These are phyloP conservation scores for Chaetothyriales sp. DNA, from an alignment of 2,329 filamentous ascomycete genomes.

Conservation along the genomic window DNA sequence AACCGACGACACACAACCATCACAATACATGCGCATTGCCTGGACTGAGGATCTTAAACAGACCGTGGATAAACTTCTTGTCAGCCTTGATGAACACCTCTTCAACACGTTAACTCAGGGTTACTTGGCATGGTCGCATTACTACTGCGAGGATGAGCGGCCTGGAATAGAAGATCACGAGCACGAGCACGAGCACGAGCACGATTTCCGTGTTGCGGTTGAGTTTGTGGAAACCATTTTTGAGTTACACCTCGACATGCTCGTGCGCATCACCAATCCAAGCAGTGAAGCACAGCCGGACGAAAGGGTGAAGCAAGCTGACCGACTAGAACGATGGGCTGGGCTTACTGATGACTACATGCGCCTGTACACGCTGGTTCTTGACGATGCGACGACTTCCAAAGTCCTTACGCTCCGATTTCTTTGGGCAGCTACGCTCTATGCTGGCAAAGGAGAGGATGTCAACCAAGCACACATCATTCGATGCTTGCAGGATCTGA, in stretches of 20 bases:
- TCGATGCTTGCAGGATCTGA: constrained; percentile 48
- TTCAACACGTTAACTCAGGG: constrained; percentile 27
- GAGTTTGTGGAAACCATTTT: constrained; percentile 41
- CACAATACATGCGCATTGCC: constrained; percentile 36
- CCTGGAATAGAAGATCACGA: neutral
- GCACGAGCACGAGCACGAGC: too few species aligned
- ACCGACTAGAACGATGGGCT: constrained; percentile 47
- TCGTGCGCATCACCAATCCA: constrained; percentile 46
- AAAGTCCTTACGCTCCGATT: constrained; percentile 42
- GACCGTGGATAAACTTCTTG: constrained; percentile 37
- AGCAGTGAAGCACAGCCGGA: constrained; percentile 39
- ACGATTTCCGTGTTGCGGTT: neutral
- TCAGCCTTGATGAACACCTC: constrained; percentile 40
- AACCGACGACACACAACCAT: neutral
- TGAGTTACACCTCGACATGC: constrained; percentile 53
- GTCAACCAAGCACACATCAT: constrained; percentile 45
- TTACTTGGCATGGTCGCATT: constrained; percentile 9
- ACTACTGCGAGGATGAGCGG: neutral
- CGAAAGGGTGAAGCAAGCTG: constrained; percentile 39
- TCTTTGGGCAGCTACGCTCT: constrained; percentile 51
- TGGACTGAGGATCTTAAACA: constrained; percentile 44
- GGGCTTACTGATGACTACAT: constrained; percentile 41
- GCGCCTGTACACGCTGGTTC: constrained; percentile 22
- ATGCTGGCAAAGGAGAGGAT: constrained; percentile 42
- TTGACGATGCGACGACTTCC: constrained; percentile 18